Conservation (phyloP, 805 yeast species). For the Debaryomyces hansenii region DNA sequence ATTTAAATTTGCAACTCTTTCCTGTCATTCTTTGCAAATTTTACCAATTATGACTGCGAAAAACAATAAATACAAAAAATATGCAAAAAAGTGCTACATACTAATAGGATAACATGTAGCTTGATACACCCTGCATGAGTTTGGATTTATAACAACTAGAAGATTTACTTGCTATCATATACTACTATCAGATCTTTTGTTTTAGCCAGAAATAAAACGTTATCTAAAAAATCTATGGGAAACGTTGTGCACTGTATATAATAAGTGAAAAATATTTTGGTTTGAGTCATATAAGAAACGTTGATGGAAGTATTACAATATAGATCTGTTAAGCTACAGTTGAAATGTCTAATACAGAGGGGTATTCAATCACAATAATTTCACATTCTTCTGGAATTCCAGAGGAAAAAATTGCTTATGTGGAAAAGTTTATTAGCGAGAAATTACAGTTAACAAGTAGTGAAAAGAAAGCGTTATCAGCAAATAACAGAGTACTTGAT, state of each 20-base stretch:
- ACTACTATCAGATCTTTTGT: too few species aligned
- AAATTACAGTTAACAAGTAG: not conserved
- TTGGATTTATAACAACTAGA: too few species aligned
- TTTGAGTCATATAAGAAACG: not conserved
- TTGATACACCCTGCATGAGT: too few species aligned
- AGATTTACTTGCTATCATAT: too few species aligned
- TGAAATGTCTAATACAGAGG: not conserved
- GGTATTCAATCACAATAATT: conserved; percentile 18
- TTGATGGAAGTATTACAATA: not conserved
- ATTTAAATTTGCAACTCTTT: too few species aligned
- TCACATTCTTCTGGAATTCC: conserved; percentile 13
- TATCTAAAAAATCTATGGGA: too few species aligned
- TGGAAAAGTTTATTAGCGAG: conserved; percentile 6
- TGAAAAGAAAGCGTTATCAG: conserved; percentile 13
- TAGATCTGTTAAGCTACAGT: not conserved
- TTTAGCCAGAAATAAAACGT: too few species aligned
- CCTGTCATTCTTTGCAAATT: too few species aligned
- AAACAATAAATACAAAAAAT: too few species aligned
- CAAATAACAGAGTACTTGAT: conserved; percentile 21
- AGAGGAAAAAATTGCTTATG: not conserved
- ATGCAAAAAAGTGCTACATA: too few species aligned
- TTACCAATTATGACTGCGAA: too few species aligned
- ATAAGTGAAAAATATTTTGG: not conserved
- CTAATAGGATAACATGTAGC: too few species aligned
- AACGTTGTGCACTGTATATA: not conserved